Conservation (phyloP, 1,284 basidiomycete genomes). For the Paramarasmius palmivorus region DNA sequence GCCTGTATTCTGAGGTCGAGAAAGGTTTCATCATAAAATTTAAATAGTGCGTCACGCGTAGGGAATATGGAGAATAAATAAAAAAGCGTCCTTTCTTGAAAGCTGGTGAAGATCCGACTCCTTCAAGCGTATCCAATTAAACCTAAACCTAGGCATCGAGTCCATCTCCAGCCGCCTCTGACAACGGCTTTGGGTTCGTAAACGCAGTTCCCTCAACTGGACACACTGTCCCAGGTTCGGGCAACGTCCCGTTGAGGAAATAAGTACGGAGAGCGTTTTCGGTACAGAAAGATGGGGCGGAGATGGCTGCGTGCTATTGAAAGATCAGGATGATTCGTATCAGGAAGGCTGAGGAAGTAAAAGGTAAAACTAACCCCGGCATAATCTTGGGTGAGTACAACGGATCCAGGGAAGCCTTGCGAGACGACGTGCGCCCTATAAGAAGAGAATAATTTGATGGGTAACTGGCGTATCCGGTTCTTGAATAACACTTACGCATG, state of each 20-base stretch:
- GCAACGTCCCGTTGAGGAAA: slow-evolving; percentile 18
- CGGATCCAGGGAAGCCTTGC: slow-evolving; percentile 12
- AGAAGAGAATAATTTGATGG: neutral
- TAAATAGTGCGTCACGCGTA: too few relatives aligned
- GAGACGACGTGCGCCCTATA: slow-evolving; percentile 11
- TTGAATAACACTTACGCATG: neutral
- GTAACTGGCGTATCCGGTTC: neutral
- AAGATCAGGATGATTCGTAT: too few relatives aligned
- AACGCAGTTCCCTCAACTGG: slow-evolving; percentile 9
- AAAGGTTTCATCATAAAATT: too few relatives aligned
- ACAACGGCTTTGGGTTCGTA: too few relatives aligned
- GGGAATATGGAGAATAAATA: too few relatives aligned
- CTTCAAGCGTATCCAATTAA: too few relatives aligned
- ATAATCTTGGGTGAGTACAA: slow-evolving; percentile 15
- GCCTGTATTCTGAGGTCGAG: too few relatives aligned
- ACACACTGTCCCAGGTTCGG: slow-evolving; percentile 12
- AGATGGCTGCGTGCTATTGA: slow-evolving; percentile 16
- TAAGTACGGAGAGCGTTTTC: slow-evolving; percentile 10
- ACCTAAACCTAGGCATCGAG: too few relatives aligned
- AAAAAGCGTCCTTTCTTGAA: too few relatives aligned
- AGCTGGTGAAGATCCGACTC: too few relatives aligned
- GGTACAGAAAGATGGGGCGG: slow-evolving; percentile 16
- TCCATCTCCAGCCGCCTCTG: too few relatives aligned
- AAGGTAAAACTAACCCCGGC: slow-evolving; percentile 7
- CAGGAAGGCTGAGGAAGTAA: neutral